Conservation (phyloP, 2,329 filamentous ascomycete genomes). For the Penicillium expansum region DNA sequence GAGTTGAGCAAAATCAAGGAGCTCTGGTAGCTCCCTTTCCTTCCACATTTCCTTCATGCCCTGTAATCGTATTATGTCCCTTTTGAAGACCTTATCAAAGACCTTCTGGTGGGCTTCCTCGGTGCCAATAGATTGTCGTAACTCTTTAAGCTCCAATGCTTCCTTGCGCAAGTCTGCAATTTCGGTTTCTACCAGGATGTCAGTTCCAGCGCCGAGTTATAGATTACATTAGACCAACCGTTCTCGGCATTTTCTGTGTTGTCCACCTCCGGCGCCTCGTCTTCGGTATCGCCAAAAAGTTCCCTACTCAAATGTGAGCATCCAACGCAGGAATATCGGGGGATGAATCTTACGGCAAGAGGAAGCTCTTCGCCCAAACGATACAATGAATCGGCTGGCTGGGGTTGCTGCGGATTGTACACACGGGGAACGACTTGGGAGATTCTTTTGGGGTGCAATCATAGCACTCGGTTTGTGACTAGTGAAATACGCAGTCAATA, state of each 20-base stretch:
- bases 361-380: slow-evolving; percentile 96
- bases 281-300: slow-evolving; percentile 88
- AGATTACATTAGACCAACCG: slow-evolving; percentile 44
- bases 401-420: slow-evolving; percentile 93
- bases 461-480: slow-evolving; percentile 87
- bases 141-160: slow-evolving; percentile 76
- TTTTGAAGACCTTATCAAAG: slow-evolving; percentile 88
- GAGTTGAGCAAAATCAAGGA: slow-evolving; percentile 67
- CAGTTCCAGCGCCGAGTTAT: slow-evolving; percentile 12
- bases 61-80: slow-evolving; percentile 76
- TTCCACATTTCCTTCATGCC: slow-evolving; percentile 98
- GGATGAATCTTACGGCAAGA: slow-evolving; percentile 62
- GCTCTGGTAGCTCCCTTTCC: slow-evolving; percentile 68
- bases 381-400: slow-evolving; percentile 98
- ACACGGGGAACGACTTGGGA: slow-evolving; percentile 91
- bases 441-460: slow-evolving; percentile 88
- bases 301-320: slow-evolving; percentile 53
- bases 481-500: slow-evolving; percentile 11
- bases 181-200: slow-evolving; percentile 58
- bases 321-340: rapidly evolving
- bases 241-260: slow-evolving; percentile 79
- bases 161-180: slow-evolving; percentile 85
- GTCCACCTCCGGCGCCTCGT: slow-evolving; percentile 76
- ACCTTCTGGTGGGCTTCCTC: slow-evolving; percentile 73
- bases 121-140: slow-evolving; percentile 76